phyloP scores from a whole-genome alignment of 345 rosid species.

The Gossypium herbaceum region DNA sequence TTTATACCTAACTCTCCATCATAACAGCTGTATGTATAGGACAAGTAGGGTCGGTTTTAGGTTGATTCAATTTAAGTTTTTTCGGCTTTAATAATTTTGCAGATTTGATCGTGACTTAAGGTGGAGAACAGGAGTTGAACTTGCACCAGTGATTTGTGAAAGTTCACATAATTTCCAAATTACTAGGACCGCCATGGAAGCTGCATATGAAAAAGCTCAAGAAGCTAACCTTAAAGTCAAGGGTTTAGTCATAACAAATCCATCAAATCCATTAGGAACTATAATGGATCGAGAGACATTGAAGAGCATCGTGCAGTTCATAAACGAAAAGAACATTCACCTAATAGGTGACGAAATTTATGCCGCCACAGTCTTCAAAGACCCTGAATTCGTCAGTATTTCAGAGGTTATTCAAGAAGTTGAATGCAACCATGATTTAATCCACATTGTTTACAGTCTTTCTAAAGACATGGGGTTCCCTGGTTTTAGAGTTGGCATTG shows the following conservation, averaged over 20 bases:
- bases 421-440: slow-evolving; percentile 44
- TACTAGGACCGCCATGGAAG: slow-evolving; percentile 61
- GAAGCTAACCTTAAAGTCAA: slow-evolving; percentile 51
- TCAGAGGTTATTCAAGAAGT: slow-evolving; percentile 59
- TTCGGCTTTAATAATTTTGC: slow-evolving; percentile 11
- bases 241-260: slow-evolving; percentile 82
- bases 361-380: slow-evolving; percentile 67
- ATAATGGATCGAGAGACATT: slow-evolving; percentile 56
- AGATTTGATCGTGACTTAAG: slow-evolving; percentile 90
- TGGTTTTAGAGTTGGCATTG: slow-evolving; percentile 79
- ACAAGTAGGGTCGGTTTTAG: not conserved
- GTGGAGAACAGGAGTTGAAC: slow-evolving; percentile 83
- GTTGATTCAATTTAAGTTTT: not conserved
- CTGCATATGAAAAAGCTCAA: slow-evolving; percentile 54
- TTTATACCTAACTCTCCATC: not conserved
- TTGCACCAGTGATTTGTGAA: slow-evolving; percentile 60
- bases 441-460: slow-evolving; percentile 78
- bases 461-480: slow-evolving; percentile 96
- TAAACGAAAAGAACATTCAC: slow-evolving; percentile 71
- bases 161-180: slow-evolving; percentile 67
- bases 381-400: slow-evolving; percentile 55
- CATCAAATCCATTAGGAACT: slow-evolving; percentile 88
- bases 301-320: slow-evolving; percentile 49
- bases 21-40: not conserved
- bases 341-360: slow-evolving; percentile 77